phyloP scores from a whole-genome alignment of 1,284 basidiomycete genomes.

The Leccinum fallax region DNA sequence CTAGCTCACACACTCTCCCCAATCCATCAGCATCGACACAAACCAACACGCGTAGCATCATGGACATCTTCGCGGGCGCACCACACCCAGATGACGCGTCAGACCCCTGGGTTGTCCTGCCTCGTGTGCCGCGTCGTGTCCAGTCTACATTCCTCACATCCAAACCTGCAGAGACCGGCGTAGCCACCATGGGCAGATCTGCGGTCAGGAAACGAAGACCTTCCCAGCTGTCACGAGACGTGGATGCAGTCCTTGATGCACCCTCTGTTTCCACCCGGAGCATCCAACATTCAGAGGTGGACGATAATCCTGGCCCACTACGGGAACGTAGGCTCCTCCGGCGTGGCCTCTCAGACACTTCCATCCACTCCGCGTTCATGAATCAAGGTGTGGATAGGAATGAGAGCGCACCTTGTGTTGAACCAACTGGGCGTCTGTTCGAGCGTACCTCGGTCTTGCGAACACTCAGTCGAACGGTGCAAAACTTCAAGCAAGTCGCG shows the following conservation, averaged over 20 bases:
- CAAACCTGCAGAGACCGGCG: constrained; percentile 17
- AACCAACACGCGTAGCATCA: constrained; percentile 44
- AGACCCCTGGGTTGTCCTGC: constrained; percentile 71
- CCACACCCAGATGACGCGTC: constrained; percentile 45
- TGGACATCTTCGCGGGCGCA: constrained; percentile 87
- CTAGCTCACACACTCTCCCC: constrained; percentile 22
- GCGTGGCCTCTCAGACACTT: constrained; percentile 87
- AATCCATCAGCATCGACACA: constrained; percentile 26
- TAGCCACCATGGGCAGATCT: constrained; percentile 26
- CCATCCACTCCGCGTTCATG: constrained; percentile 82
- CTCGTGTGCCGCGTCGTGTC: constrained; percentile 45
- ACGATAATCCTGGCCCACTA: constrained; percentile 45
- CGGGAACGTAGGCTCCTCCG: constrained; percentile 73
- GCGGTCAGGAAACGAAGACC: constrained; percentile 29
- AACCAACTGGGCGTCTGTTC: constrained; percentile 11
- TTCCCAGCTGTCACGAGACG: constrained; percentile 58
- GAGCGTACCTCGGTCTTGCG: constrained; percentile 35
- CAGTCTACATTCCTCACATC: constrained; percentile 32
- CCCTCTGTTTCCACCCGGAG: constrained; percentile 34
- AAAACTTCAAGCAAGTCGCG: constrained; percentile 36
- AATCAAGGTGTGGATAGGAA: constrained; percentile 41
- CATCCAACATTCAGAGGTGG: constrained; percentile 38
- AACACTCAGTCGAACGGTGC: constrained; percentile 37
- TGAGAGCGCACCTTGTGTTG: constrained; percentile 19
- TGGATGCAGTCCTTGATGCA: constrained; percentile 79